Conservation (phyloP, 192 early-diverging fungal genomes). For the Linnemannia schmuckeri region DNA sequence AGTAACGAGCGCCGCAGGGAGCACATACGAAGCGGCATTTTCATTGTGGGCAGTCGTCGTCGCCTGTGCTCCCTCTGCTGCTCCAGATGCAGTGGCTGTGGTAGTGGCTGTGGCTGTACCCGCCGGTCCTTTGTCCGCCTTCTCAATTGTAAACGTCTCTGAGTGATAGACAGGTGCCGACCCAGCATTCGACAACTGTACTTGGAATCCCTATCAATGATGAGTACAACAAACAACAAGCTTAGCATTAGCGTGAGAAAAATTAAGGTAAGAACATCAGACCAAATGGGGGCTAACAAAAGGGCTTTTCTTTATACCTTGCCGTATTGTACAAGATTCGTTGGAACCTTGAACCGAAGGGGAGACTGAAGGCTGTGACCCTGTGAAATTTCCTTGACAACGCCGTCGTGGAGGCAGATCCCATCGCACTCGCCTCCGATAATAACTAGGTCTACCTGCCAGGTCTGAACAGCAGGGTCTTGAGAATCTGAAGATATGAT, state of each 20-base stretch:
- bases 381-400: slow-evolving; percentile 24
- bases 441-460: slow-evolving; percentile 34
- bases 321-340: slow-evolving; percentile 32
- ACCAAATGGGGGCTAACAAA: not conserved
- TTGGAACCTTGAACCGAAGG: slow-evolving; percentile 25
- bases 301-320: slow-evolving; percentile 12
- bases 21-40: slow-evolving; percentile 35
- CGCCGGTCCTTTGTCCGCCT: not conserved
- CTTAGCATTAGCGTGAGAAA: not conserved
- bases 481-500: slow-evolving; percentile 7
- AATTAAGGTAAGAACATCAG: too few species aligned
- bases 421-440: slow-evolving; percentile 27
- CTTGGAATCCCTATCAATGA: slow-evolving; percentile 22
- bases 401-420: slow-evolving; percentile 27
- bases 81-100: not conserved
- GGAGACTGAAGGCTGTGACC: not conserved
- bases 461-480: slow-evolving; percentile 6
- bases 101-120: not conserved
- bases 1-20: slow-evolving; percentile 29
- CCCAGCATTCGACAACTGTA: slow-evolving; percentile 33
- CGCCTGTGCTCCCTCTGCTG: not conserved
- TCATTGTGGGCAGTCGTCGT: slow-evolving; percentile 6
- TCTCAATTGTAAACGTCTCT: slow-evolving; percentile 23
- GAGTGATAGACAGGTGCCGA: slow-evolving; percentile 27
- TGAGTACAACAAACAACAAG: not conserved